These are phyloP conservation scores for Phlegmacium glaucopus DNA, from an alignment of 768 basidiomycete genomes.

Conservation along the genomic window DNA sequence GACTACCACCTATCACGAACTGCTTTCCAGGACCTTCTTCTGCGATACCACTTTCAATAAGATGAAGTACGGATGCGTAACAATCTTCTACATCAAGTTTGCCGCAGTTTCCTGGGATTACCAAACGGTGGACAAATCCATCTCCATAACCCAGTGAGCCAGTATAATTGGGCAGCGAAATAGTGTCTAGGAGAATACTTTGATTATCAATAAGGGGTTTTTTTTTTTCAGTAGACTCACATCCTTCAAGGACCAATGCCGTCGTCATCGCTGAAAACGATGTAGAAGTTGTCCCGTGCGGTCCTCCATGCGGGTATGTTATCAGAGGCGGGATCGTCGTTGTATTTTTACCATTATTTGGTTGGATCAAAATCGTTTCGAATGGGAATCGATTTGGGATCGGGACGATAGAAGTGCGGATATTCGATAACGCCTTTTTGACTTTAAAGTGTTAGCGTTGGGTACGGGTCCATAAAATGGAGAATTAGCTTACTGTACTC, in stretches of 20 bases:
- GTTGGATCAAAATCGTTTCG: conserved; percentile 52
- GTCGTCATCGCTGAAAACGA: conserved; percentile 41
- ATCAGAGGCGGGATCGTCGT: conserved; percentile 40
- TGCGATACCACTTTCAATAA: conserved; percentile 48
- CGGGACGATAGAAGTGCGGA: conserved; percentile 42
- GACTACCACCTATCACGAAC: conserved; percentile 62
- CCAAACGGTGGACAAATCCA: conserved; percentile 46
- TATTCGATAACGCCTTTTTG: conserved; percentile 32
- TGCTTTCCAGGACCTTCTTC: conserved; percentile 46
- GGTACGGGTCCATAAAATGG: not conserved
- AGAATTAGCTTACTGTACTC: conserved; percentile 33
- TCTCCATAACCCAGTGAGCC: conserved; percentile 69
- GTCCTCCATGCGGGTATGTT: conserved; percentile 60
- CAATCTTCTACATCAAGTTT: conserved; percentile 65
- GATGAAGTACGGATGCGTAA: conserved; percentile 47
- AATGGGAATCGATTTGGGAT: conserved; percentile 48
- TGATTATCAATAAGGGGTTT: no score
- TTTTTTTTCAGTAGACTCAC: conserved; percentile 32
- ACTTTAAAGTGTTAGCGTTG: conserved; percentile 30
- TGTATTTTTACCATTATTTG: conserved; percentile 14
- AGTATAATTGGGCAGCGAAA: conserved; percentile 64
- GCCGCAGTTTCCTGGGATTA: conserved; percentile 51
- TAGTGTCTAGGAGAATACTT: conserved; percentile 38
- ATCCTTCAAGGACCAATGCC: conserved; percentile 56
- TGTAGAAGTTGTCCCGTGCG: conserved; percentile 47